Evolutionary conservation across 768 basidiomycete genomes (phyloP), one percentile per base, ranked within the genome.

Genomic region (Mycena albidolilacea): DNA sequence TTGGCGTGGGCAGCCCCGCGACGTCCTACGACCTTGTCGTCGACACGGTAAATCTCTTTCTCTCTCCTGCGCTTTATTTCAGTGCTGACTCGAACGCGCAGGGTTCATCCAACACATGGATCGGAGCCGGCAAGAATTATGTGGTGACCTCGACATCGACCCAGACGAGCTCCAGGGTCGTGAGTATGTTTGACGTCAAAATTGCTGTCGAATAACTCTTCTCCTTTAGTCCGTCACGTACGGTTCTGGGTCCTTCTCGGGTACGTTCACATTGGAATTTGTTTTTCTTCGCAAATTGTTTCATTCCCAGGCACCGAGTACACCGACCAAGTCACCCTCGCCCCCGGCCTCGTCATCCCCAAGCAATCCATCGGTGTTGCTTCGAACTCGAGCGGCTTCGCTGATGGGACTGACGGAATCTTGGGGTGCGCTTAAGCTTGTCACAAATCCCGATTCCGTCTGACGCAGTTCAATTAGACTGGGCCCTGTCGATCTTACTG

Each of bases 321-420:
- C 77, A 84, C 78, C 14, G 92, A 93, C 79, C 83, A 82, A 3
- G 90, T 93, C 50, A 85, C 87, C 0, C 81, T 93, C 67, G 84
- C 85, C 15, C 64, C 79, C 30, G 86, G 85, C 38, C 85, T 92
- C 38, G 83, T 84, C 60, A 87, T 93, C 65, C 69, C 81, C 15
- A 64, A 78, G 7, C 92, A 93, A 77, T 91, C 90, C 10, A 91
- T 93, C 63, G 92, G 92, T 76, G 91, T 90, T 62, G 91, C 92
- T 17, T 79, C 82, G 5, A 77, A 35, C 5, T 71, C 80, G 3
- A 5, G n/a, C 37, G 66, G 64, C 23, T 72, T 43, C 41, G n/a
- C n/a, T n/a, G 9, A 10, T 7, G 14, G 14, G 48, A 84, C 89
- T 35, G 92, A 93, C 75, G 92, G 92, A 11, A 92, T 93, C 72